These are phyloP conservation scores for Kentomonas sorsogonicus DNA, from an alignment of 208 protist genomes.

Conservation along the genomic window DNA sequence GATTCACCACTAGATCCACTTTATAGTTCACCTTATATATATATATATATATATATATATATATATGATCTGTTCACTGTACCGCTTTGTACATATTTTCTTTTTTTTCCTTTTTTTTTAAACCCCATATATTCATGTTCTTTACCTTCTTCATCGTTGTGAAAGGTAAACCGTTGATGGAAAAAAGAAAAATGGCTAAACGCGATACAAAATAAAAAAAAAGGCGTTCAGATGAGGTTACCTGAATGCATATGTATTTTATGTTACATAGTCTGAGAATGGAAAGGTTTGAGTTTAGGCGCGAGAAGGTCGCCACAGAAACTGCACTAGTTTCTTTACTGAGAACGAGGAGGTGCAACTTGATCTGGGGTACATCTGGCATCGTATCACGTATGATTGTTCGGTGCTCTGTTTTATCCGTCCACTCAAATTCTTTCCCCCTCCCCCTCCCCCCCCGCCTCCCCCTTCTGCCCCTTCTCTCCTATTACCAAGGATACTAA, in stretches of 20 bases:
- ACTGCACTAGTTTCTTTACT: no score
- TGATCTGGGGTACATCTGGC: no score
- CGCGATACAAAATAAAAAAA: constrained; percentile 1
- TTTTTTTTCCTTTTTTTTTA: constrained; percentile 9
- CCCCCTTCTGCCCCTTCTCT: no score
- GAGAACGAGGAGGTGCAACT: no score
- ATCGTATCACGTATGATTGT: no score
- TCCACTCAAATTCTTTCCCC: no score
- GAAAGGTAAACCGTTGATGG: not conserved
- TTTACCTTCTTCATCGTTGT: constrained; percentile 5
- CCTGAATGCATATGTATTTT: constrained; percentile 20
- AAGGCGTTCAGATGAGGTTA: constrained; percentile 11
- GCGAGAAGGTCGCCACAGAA: no score
- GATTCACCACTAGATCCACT: constrained; percentile 2
- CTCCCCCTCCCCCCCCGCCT: no score
- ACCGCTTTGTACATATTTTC: constrained; percentile 5
- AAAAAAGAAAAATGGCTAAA: not conserved
- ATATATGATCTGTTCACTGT: constrained; percentile 3
- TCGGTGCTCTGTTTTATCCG: no score
- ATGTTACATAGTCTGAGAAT: no score
- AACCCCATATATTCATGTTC: constrained; percentile 5
- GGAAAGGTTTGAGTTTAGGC: no score
- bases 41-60: constrained; percentile 11
- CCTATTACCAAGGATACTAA: no score
- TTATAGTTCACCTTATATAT: constrained; percentile 13